Conservation (phyloP, 257 asterid species). For the Voacanga thouarsii region DNA sequence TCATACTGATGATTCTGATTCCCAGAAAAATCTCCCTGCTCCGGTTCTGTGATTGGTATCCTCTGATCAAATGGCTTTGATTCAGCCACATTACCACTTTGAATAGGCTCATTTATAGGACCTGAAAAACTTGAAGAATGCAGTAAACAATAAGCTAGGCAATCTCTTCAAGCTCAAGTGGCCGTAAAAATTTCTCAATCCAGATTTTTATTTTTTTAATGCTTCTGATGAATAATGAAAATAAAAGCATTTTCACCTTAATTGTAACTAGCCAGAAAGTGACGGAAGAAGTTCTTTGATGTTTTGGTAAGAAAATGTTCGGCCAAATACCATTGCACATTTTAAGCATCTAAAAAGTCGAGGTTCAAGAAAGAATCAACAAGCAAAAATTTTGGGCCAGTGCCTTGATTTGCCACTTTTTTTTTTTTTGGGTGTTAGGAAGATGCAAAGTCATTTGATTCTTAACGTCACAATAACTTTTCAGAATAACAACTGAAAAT, state of each 20-base stretch:
- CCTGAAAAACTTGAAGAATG: slow-evolving; percentile 88
- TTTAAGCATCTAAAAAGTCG: not conserved
- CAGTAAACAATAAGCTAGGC: slow-evolving; percentile 55
- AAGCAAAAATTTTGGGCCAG: not conserved
- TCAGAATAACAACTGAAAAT: not conserved
- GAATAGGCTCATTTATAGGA: slow-evolving; percentile 57
- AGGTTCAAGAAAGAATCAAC: not conserved
- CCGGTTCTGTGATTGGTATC: slow-evolving; percentile 33
- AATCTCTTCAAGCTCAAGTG: not conserved
- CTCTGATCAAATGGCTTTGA: slow-evolving; percentile 47
- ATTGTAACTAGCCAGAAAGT: no score
- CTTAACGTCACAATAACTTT: not conserved
- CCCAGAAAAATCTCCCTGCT: slow-evolving; percentile 32
- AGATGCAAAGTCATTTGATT: not conserved
- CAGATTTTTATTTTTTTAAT: not conserved
- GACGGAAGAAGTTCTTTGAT: not conserved
- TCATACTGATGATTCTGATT: slow-evolving; percentile 48
- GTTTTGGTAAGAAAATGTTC: not conserved
- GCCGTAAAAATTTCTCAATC: not conserved
- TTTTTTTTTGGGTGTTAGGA: not conserved
- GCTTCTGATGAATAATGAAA: not conserved
- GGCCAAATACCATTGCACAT: not conserved
- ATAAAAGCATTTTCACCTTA: not conserved
- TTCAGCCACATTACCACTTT: slow-evolving; percentile 41
- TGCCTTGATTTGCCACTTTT: not conserved